Percentiles rank a stretch among this genome's conserved stretches.
These are phyloP conservation scores for Heimioporus sp. DNA, from an alignment of 768 basidiomycete species.

Conservation along the genomic window DNA sequence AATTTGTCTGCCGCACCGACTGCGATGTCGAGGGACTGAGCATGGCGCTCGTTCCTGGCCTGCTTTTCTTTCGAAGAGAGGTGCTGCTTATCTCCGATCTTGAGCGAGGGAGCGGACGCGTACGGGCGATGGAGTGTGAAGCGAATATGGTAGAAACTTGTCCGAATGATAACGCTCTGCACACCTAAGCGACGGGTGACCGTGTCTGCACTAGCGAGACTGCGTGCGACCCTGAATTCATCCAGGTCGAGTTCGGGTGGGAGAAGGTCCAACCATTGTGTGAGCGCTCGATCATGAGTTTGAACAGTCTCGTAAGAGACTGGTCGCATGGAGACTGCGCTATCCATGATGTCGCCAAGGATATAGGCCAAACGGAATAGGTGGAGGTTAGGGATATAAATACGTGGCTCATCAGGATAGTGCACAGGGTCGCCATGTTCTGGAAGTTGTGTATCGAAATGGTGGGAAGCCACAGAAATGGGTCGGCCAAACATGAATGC, in stretches of 20 bases:
- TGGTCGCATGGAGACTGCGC: conserved; percentile 76
- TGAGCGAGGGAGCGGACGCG: conserved; percentile 36
- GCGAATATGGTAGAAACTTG: conserved; percentile 78
- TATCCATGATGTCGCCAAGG: conserved; percentile 83
- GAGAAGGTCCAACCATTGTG: conserved; percentile 75
- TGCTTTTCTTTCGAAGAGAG: conserved; percentile 31
- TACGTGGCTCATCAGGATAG: conserved; percentile 54
- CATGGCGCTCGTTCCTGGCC: conserved; percentile 37
- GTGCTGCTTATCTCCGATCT: conserved; percentile 24
- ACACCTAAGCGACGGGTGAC: conserved; percentile 68
- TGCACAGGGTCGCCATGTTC: conserved; percentile 50
- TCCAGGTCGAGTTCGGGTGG: conserved; percentile 74
- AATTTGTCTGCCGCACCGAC: conserved; percentile 75
- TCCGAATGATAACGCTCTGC: conserved; percentile 78
- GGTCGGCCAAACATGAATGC: conserved; percentile 86
- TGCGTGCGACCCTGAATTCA: conserved; percentile 70
- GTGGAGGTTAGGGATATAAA: conserved; percentile 74
- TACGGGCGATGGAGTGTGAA: conserved; percentile 84
- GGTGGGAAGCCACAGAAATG: conserved; percentile 70
- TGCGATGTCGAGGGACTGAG: conserved; percentile 69
- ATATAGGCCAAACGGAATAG: conserved; percentile 76
- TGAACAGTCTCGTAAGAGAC: conserved; percentile 73
- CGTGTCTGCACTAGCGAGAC: conserved; percentile 60
- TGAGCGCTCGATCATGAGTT: conserved; percentile 68
- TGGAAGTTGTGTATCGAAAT: conserved; percentile 81